Evolutionary conservation across 306 rosid genomes (phyloP).

Genomic region (Castanospermum australe): DNA sequence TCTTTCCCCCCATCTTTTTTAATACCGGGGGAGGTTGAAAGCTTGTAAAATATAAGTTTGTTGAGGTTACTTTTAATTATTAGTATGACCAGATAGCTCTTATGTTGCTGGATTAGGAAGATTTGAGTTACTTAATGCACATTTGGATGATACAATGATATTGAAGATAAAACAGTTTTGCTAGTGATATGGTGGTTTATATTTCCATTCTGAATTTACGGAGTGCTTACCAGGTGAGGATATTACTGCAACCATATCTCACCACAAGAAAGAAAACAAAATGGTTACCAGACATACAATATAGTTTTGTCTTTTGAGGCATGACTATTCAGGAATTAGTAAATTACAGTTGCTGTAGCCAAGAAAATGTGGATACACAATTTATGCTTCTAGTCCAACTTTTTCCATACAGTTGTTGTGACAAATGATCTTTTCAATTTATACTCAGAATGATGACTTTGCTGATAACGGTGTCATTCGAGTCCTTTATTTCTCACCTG

Average conservation of each 20-base stretch:
- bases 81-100: conserved; percentile 20
- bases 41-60: conserved; percentile 41
- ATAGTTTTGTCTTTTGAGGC: neutral
- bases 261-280: neutral
- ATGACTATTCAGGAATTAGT: neutral
- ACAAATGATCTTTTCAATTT: neutral
- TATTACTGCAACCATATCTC: neutral
- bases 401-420: neutral
- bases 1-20: conserved; percentile 21
- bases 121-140: neutral
- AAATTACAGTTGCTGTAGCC: neutral
- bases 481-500: neutral
- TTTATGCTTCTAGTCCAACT: neutral
- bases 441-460: neutral
- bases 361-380: neutral
- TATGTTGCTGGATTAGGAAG: conserved; percentile 15
- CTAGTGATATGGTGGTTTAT: neutral
- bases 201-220: neutral
- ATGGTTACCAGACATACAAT: neutral
- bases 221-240: neutral
- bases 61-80: conserved; percentile 9
- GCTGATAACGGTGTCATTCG: neutral
- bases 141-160: neutral
- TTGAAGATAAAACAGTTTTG: neutral
- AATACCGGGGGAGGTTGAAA: conserved; percentile 31